Percentiles rank a stretch among this genome's conserved stretches.
Evolutionary conservation across 1,284 basidiomycete genomes (phyloP).

Genomic region (Schizophyllum amplum): DNA sequence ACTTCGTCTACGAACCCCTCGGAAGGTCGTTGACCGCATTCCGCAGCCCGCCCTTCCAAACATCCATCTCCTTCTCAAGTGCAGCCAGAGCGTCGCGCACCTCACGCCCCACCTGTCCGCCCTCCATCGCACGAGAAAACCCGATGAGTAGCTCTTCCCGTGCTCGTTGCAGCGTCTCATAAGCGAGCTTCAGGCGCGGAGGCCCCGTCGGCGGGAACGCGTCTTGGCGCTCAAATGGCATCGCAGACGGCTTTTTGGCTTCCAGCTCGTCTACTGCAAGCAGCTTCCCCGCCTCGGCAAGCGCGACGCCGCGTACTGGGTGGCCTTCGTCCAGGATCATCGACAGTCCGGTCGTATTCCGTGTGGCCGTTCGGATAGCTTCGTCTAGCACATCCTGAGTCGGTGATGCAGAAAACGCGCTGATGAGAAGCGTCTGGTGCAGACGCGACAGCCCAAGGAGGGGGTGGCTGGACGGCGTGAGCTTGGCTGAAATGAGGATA

Average conservation of each 20-base stretch:
- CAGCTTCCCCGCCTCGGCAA: constrained; percentile 78
- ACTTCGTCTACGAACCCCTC: neutral
- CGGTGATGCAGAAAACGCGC: constrained; percentile 29
- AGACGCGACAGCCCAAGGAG: constrained; percentile 68
- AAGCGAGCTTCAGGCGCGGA: constrained; percentile 51
- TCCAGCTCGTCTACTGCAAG: constrained; percentile 66
- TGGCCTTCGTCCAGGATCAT: constrained; percentile 60
- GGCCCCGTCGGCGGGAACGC: constrained; percentile 59
- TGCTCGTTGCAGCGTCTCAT: constrained; percentile 55
- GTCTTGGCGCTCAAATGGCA: constrained; percentile 2
- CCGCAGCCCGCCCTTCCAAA: constrained; percentile 51
- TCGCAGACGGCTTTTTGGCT: constrained; percentile 17
- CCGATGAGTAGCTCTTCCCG: constrained; percentile 50
- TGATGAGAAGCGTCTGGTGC: constrained; percentile 57
- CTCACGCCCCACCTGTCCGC: constrained; percentile 52
- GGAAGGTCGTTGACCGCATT: constrained; percentile 17
- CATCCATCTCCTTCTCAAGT: constrained; percentile 60
- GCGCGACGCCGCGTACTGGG: constrained; percentile 69
- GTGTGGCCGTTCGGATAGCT: constrained; percentile 48
- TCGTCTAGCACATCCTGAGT: constrained; percentile 55
- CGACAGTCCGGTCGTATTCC: constrained; percentile 48
- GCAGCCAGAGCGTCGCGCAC: constrained; percentile 46
- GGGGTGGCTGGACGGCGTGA: constrained; percentile 63
- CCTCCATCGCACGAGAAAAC: constrained; percentile 53
- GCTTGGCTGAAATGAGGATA: constrained; percentile 44